Percentiles rank a stretch among this genome's conserved stretches.
phyloP scores from a whole-genome alignment of 345 rosid species.

The Mallotus nudiflorus region DNA sequence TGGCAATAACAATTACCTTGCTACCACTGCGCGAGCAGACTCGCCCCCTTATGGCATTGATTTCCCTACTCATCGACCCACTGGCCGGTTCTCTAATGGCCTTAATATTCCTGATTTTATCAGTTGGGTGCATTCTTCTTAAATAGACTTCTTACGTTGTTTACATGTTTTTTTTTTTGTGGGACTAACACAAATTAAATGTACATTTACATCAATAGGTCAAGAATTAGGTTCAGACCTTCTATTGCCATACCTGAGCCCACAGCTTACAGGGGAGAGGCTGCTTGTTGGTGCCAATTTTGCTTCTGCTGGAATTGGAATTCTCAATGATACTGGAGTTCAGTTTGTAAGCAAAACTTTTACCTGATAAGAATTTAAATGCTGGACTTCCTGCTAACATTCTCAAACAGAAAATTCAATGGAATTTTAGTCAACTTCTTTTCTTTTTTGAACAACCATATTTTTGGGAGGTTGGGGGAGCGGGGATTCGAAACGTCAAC shows the following conservation, averaged over 20 bases:
- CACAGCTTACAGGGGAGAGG: constrained; percentile 16
- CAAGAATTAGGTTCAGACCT: constrained; percentile 18
- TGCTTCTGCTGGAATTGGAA: constrained; percentile 39
- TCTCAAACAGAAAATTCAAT: no score
- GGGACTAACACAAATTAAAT: background rate
- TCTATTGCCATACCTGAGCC: constrained; percentile 31
- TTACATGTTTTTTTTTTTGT: background rate
- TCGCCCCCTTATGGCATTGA: constrained; percentile 27
- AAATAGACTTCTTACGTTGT: background rate
- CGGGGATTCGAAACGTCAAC: no score
- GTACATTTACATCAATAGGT: constrained; percentile 7
- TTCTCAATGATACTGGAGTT: constrained; percentile 36
- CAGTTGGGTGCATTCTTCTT: constrained; percentile 5
- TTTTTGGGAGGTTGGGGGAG: no score
- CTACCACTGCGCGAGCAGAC: constrained; percentile 27
- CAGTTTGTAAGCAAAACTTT: constrained; percentile 21
- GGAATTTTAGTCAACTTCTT: no score
- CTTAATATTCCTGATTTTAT: constrained; percentile 24
- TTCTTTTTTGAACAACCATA: no score
- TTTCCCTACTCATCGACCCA: constrained; percentile 22
- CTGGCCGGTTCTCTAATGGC: constrained; percentile 33
- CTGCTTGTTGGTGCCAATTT: constrained; percentile 35
- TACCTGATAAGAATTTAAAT: no score
- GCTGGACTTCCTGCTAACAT: no score
- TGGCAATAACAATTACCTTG: constrained; percentile 29